Evolutionary conservation across 495 filamentous ascomycete species (phyloP).

Genomic region (Talaromyces proteolyticus): DNA sequence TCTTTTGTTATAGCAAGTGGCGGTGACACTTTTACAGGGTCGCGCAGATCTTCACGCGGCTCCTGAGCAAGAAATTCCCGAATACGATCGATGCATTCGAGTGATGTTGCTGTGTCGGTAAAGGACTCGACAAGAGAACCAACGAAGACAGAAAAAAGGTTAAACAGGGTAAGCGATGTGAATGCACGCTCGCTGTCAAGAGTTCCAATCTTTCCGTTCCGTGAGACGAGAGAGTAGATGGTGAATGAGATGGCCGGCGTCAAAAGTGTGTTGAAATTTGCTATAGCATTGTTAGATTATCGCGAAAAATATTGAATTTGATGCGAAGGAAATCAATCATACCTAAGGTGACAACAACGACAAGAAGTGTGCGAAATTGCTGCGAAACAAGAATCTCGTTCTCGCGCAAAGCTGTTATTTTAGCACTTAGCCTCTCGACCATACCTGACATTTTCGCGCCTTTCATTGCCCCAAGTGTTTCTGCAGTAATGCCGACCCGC

Average conservation of each 20-base stretch:
- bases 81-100: slow-evolving; percentile 42
- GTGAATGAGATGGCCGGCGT: slow-evolving; percentile 31
- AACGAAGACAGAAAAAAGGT: slow-evolving; percentile 37
- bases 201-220: slow-evolving; percentile 9
- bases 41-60: slow-evolving; percentile 5
- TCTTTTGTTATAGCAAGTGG: neutral
- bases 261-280: slow-evolving; percentile 22
- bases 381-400: slow-evolving; percentile 38
- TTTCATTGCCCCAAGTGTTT: slow-evolving; percentile 49
- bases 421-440: slow-evolving; percentile 25
- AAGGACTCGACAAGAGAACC: slow-evolving; percentile 33
- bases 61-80: slow-evolving; percentile 33
- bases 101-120: slow-evolving; percentile 27
- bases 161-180: slow-evolving; percentile 44
- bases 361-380: slow-evolving; percentile 30
- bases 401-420: slow-evolving; percentile 32
- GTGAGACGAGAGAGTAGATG: slow-evolving; percentile 15
- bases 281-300: slow-evolving; percentile 26
- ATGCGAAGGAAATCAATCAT: neutral
- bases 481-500: slow-evolving; percentile 44
- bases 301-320: neutral
- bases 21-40: slow-evolving; percentile 9
- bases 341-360: slow-evolving; percentile 25
- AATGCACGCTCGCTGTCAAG: slow-evolving; percentile 30
- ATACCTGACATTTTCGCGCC: slow-evolving; percentile 55